These are phyloP conservation scores for Murraya koenigii DNA, from an alignment of 345 rosid genomes.

Conservation along the genomic window DNA sequence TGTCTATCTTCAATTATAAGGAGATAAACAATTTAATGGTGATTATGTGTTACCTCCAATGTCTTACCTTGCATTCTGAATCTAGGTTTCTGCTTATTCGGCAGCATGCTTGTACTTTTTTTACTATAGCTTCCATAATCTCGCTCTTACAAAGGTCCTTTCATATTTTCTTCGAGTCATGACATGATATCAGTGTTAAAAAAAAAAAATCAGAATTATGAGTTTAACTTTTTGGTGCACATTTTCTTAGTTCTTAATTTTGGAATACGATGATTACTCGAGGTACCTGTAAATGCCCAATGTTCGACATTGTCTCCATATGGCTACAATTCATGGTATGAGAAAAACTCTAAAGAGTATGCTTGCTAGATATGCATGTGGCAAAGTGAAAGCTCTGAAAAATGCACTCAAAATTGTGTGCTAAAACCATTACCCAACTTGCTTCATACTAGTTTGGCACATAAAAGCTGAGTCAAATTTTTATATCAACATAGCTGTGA, in stretches of 20 bases:
- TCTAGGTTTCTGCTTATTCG: not conserved
- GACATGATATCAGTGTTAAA: not conserved
- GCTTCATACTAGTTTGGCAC: not conserved
- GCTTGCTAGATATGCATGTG: not conserved
- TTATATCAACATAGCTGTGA: not conserved
- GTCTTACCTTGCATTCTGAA: not conserved
- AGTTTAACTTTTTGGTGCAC: not conserved
- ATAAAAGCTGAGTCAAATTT: not conserved
- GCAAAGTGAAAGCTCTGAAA: not conserved
- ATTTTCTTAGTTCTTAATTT: not conserved
- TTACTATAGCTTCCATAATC: not conserved
- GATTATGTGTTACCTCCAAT: not conserved
- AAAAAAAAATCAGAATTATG: not conserved
- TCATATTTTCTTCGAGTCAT: not conserved
- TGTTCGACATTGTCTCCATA: not conserved
- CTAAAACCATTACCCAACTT: not conserved
- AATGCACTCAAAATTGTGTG: not conserved
- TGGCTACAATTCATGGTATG: not conserved
- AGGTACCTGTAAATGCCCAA: not conserved
- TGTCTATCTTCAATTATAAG: not conserved
- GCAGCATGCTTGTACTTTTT: not conserved
- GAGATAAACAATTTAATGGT: not conserved
- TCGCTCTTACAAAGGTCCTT: not conserved
- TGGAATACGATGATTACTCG: not conserved
- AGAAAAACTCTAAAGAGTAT: not conserved